Evolutionary conservation across 768 basidiomycete species (phyloP).

Genomic region (Myochromella boudieri): DNA sequence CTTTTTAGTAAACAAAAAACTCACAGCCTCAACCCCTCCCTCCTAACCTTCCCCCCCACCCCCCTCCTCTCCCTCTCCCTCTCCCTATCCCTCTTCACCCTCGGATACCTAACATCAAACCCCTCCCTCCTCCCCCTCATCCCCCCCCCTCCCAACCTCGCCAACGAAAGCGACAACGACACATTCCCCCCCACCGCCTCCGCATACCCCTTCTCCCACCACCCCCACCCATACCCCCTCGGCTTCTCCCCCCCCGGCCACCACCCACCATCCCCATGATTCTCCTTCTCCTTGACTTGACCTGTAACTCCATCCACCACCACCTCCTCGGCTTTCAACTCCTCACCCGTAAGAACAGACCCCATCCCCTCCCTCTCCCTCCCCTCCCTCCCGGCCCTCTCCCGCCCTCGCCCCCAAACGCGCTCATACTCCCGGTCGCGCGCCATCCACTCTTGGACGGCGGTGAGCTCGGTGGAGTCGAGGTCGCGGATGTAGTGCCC

Average conservation of each 20-base stretch:
- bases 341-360: too few species aligned
- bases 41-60: constrained; percentile 30
- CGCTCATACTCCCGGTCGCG: constrained; percentile 16
- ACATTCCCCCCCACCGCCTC: constrained; percentile 33
- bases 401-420: constrained; percentile 22
- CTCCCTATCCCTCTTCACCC: constrained; percentile 18
- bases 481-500: constrained; percentile 55
- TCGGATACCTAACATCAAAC: constrained; percentile 41
- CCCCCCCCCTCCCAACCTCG: too few species aligned
- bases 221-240: constrained; percentile 46
- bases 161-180: too few species aligned
- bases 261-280: too few species aligned
- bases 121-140: constrained; percentile 39
- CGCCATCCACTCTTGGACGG: constrained; percentile 64
- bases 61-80: constrained; percentile 36
- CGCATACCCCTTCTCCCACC: constrained; percentile 61
- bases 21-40: constrained; percentile 47
- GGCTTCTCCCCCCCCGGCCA: constrained; percentile 39
- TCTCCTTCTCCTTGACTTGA: too few species aligned
- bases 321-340: too few species aligned
- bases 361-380: constrained; percentile 25
- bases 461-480: constrained; percentile 43
- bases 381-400: constrained; percentile 48
- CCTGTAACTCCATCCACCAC: too few species aligned
- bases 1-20: constrained; percentile 31